Evolutionary conservation across 106 monocot species (phyloP).

Genomic region (Chionographis japonica): DNA sequence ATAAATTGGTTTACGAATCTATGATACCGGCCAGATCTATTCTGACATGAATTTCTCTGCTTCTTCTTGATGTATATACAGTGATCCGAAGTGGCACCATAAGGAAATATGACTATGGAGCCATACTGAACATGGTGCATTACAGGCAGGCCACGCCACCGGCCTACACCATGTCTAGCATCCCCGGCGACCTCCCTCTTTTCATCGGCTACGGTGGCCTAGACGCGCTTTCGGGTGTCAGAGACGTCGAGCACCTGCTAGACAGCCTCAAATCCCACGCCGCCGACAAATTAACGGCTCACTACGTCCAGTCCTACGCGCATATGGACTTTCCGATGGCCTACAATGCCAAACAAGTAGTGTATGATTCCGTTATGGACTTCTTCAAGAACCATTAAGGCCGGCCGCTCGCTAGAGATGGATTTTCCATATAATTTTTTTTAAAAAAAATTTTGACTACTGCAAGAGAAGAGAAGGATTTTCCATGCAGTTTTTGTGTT

Average conservation of each 20-base stretch:
- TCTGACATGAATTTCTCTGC: background rate
- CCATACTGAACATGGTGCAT: conserved; percentile 14
- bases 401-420: background rate
- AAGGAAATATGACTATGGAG: conserved; percentile 34
- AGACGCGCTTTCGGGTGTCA: conserved; percentile 26
- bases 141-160: conserved; percentile 47
- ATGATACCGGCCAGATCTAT: too few relatives aligned
- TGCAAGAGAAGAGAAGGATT: too few relatives aligned
- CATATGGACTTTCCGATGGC: conserved; percentile 48
- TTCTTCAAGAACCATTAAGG: conserved; percentile 25
- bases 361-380: conserved; percentile 34
- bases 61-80: background rate
- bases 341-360: conserved; percentile 19
- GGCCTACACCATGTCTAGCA: conserved; percentile 31
- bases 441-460: too few relatives aligned
- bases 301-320: conserved; percentile 28
- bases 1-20: too few relatives aligned
- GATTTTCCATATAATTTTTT: background rate
- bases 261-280: conserved; percentile 25
- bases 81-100: conserved; percentile 29
- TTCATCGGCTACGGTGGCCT: conserved; percentile 48
- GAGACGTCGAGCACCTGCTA: conserved; percentile 36
- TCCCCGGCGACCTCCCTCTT: conserved; percentile 38
- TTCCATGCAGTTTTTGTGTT: too few relatives aligned
- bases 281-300: conserved; percentile 25